phyloP scores from a whole-genome alignment of 768 basidiomycete genomes.

The Hortiboletus flavorubellus region DNA sequence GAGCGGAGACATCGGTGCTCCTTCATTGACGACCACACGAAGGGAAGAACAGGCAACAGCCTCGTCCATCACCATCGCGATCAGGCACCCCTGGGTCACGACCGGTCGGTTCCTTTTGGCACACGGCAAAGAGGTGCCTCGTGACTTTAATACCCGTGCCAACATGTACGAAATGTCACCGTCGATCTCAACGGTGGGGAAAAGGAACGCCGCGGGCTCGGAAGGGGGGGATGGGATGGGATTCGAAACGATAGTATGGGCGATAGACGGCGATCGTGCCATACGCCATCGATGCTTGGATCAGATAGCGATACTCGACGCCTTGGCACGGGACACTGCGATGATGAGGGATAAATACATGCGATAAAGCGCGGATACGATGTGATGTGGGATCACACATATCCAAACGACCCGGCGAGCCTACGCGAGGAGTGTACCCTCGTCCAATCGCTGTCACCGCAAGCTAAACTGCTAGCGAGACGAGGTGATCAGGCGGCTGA shows the following conservation, averaged over 20 bases:
- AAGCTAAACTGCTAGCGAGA: neutral
- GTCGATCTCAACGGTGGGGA: neutral
- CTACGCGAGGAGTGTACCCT: neutral
- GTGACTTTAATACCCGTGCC: slow-evolving; percentile 5
- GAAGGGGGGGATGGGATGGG: neutral
- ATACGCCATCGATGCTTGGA: neutral
- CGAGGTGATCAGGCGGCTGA: neutral
- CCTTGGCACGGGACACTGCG: neutral
- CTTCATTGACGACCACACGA: slow-evolving; percentile 6
- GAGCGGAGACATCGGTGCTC: neutral
- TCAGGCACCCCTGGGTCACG: slow-evolving; percentile 5
- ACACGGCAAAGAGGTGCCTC: neutral
- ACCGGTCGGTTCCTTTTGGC: neutral
- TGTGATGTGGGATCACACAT: neutral
- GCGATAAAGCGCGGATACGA: neutral
- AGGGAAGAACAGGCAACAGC: neutral
- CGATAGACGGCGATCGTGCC: neutral
- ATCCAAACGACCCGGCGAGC: neutral
- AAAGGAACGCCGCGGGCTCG: neutral
- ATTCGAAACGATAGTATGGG: neutral
- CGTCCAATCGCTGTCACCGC: neutral
- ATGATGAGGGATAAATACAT: neutral
- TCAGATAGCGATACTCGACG: neutral
- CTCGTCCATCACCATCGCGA: slow-evolving; percentile 14
- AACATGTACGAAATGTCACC: neutral